Percentiles rank a stretch among this genome's conserved stretches.
These are phyloP conservation scores for Zasmidium angulare DNA, from an alignment of 2,329 filamentous ascomycete genomes.

Conservation along the genomic window DNA sequence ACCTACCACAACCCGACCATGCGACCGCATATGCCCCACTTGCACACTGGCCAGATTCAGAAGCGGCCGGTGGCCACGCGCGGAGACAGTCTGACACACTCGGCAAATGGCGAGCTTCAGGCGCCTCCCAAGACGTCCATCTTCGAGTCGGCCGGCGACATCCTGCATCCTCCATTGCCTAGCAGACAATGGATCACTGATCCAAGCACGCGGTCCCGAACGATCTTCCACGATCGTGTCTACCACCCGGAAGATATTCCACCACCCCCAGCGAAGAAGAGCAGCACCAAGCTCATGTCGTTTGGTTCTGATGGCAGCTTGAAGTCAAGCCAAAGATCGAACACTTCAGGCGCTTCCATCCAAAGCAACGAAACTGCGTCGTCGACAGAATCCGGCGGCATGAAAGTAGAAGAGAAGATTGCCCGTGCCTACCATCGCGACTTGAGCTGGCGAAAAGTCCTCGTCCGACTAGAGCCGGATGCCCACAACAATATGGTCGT, in stretches of 20 bases:
- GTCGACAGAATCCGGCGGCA: constrained; percentile 58
- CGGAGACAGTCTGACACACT: constrained; percentile 52
- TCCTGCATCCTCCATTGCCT: constrained; percentile 87
- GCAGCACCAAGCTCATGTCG: constrained; percentile 37
- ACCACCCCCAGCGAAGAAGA: constrained; percentile 61
- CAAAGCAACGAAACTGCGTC: constrained; percentile 15
- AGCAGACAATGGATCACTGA: constrained; percentile 79
- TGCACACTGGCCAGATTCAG: constrained; percentile 17
- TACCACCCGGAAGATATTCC: constrained; percentile 95
- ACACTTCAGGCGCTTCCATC: constrained; percentile 6
- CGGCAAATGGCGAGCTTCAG: constrained; percentile 31
- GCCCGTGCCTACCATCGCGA: constrained; percentile 91
- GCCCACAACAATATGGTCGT: constrained; percentile 99
- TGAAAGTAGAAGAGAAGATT: constrained; percentile 97
- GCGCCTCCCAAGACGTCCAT: constrained; percentile 88
- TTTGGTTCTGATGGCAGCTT: constrained; percentile 35
- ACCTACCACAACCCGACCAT: constrained; percentile 34
- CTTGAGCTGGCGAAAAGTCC: constrained; percentile 92
- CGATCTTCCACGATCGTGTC: constrained; percentile 95
- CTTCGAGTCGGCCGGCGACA: constrained; percentile 90
- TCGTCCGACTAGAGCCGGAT: constrained; percentile 92
- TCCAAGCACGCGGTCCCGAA: constrained; percentile 75
- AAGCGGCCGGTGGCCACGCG: constrained; percentile 48
- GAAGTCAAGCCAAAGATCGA: constrained; percentile 13
- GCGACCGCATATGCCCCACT: constrained; percentile 27